phyloP scores from a whole-genome alignment of 305 asterid genomes.

The Fraxinus ornus region DNA sequence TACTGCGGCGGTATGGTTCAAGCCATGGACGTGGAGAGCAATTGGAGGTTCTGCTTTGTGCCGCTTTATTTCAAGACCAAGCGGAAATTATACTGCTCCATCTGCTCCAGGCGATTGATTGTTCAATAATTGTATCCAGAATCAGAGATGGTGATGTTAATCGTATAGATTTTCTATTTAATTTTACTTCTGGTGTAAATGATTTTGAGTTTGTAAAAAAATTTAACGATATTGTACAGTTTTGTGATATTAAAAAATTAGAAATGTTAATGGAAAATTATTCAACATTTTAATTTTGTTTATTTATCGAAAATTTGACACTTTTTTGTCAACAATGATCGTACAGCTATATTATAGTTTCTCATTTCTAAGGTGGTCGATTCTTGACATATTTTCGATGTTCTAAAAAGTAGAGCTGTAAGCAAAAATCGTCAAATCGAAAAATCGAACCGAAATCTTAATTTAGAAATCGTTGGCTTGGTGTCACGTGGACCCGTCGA shows the following conservation, averaged over 20 bases:
- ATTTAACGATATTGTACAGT: not conserved
- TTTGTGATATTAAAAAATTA: not conserved
- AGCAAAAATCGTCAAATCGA: no score
- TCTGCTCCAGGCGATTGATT: constrained; percentile 53
- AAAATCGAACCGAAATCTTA: no score
- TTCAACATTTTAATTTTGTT: no score
- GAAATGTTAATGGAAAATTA: not conserved
- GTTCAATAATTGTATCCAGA: constrained; percentile 20
- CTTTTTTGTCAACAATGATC: no score
- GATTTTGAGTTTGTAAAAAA: not conserved
- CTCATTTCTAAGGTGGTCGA: no score
- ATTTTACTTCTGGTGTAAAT: not conserved
- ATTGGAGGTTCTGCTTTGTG: constrained; percentile 69
- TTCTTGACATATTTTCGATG: no score
- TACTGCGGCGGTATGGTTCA: constrained; percentile 81
- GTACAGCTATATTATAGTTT: no score
- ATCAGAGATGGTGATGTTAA: not conserved
- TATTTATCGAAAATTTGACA: not conserved
- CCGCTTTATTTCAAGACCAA: constrained; percentile 67
- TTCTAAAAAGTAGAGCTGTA: no score
- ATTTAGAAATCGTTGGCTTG: no score
- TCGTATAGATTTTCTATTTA: not conserved
- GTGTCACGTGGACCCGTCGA: no score
- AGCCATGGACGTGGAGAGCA: constrained; percentile 71
- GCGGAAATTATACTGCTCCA: constrained; percentile 54